These are phyloP conservation scores for Alternaria conjuncta DNA, from an alignment of 2,329 filamentous ascomycete genomes.

Conservation along the genomic window DNA sequence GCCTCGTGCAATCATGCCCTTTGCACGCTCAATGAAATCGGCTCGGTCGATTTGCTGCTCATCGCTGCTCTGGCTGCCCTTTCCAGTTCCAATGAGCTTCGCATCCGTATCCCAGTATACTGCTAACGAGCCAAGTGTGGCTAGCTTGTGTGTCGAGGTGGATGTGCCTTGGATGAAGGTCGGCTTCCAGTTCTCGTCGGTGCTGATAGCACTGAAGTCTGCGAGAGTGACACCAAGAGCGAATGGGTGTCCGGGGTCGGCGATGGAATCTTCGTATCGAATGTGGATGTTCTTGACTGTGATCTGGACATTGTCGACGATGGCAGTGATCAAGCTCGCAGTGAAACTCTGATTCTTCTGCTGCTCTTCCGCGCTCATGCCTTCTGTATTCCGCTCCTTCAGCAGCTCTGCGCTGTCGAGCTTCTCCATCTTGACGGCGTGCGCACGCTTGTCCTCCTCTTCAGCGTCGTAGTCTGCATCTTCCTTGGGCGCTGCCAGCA, in stretches of 20 bases:
- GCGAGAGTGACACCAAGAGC: constrained; percentile 90
- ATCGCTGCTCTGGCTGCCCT: constrained; percentile 69
- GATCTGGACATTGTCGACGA: constrained; percentile 97
- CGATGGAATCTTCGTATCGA: constrained; percentile 96
- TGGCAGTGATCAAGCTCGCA: constrained; percentile 90
- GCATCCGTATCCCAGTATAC: constrained; percentile 99
- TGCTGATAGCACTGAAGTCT: constrained; percentile 96
- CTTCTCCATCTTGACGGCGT: constrained; percentile 98
- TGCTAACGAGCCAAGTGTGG: constrained; percentile 85
- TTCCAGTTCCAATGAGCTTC: constrained; percentile 79
- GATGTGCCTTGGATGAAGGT: constrained; percentile 92
- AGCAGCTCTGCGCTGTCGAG: constrained; percentile 94
- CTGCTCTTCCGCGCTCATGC: constrained; percentile 92
- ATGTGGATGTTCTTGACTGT: constrained; percentile 98
- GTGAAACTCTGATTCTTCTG: constrained; percentile 98
- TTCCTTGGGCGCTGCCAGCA: constrained; percentile 93
- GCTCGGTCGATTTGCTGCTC: constrained; percentile 70
- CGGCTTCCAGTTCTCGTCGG: constrained; percentile 91
- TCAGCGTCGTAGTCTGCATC: constrained; percentile 92
- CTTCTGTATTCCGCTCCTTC: constrained; percentile 90
- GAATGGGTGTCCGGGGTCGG: constrained; percentile 92
- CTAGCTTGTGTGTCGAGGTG: constrained; percentile 88
- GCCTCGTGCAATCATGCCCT: constrained; percentile 76
- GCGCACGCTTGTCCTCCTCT: constrained; percentile 84
- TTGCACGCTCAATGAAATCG: constrained; percentile 79